These are phyloP conservation scores for Discostella stelligeroides DNA, from an alignment of 108 stramenopile species.

Conservation along the genomic window DNA sequence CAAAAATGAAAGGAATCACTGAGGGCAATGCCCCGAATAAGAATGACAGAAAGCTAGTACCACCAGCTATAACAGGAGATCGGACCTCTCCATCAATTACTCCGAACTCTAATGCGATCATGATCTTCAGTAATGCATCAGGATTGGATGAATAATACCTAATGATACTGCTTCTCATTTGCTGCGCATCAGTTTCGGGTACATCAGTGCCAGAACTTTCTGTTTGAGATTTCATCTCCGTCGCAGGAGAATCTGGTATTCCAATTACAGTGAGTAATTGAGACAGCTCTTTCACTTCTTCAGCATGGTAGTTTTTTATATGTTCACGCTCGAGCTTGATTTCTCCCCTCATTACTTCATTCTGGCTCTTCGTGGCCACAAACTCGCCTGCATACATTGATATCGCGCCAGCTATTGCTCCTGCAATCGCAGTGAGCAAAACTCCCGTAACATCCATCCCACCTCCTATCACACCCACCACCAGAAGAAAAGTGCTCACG, in stretches of 20 bases:
- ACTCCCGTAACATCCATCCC: constrained; percentile 62
- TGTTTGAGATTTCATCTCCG: neutral
- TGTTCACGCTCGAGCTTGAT: constrained; percentile 69
- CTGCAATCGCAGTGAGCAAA: constrained; percentile 72
- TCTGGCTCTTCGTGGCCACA: constrained; percentile 81
- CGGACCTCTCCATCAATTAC: constrained; percentile 72
- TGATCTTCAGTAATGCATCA: constrained; percentile 70
- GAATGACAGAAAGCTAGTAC: constrained; percentile 56
- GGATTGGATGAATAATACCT: constrained; percentile 59
- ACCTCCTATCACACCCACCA: constrained; percentile 75
- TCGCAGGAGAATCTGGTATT: constrained; percentile 37
- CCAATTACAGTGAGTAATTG: constrained; percentile 63
- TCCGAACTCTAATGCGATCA: constrained; percentile 81
- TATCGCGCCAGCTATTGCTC: constrained; percentile 76
- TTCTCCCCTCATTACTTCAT: constrained; percentile 78
- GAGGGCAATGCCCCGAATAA: constrained; percentile 67
- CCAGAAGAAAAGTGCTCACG: constrained; percentile 74
- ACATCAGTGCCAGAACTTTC: neutral
- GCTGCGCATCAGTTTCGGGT: constrained; percentile 28
- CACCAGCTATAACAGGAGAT: constrained; percentile 61
- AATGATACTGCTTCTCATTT: constrained; percentile 45
- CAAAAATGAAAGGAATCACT: constrained; percentile 65
- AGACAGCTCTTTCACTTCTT: constrained; percentile 60
- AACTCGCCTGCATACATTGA: constrained; percentile 81
- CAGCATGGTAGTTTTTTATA: constrained; percentile 50